Conservation (phyloP, 306 rosid species). For the Prunus salicina region DNA sequence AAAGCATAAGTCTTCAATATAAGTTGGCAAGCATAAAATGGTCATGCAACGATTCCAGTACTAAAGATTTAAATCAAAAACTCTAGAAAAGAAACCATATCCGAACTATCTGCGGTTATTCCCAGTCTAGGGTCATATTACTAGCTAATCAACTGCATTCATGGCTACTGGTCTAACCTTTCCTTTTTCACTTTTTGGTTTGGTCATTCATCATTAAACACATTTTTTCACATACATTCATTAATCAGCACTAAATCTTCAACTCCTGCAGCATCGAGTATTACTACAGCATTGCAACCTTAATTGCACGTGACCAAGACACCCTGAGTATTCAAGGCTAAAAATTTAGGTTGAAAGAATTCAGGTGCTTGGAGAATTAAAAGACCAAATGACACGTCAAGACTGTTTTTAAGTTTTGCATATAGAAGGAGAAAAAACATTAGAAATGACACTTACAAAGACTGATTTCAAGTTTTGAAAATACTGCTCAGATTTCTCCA, state of each 20-base stretch:
- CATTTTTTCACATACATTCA: neutral
- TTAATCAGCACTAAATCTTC: neutral
- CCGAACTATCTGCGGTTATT: neutral
- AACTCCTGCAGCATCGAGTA: neutral
- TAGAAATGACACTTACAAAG: conserved; percentile 52
- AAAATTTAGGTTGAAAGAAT: neutral
- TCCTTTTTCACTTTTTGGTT: neutral
- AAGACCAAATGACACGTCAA: no score
- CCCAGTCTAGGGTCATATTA: neutral
- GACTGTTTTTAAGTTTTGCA: no score
- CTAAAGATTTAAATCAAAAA: neutral
- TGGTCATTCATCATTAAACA: neutral
- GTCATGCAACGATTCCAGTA: neutral
- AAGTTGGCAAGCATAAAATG: neutral
- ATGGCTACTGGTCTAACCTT: neutral
- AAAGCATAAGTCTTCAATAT: neutral
- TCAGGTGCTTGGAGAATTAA: neutral
- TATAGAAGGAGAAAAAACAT: neutral
- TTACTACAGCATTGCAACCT: neutral
- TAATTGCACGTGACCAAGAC: neutral
- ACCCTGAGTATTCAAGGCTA: neutral
- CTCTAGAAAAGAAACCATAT: neutral
- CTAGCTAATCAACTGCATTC: neutral
- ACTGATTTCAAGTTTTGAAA: conserved; percentile 40
- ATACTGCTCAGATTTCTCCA: conserved; percentile 48